phyloP scores from a whole-genome alignment of 768 basidiomycete genomes.

The Termitomyces sp. region DNA sequence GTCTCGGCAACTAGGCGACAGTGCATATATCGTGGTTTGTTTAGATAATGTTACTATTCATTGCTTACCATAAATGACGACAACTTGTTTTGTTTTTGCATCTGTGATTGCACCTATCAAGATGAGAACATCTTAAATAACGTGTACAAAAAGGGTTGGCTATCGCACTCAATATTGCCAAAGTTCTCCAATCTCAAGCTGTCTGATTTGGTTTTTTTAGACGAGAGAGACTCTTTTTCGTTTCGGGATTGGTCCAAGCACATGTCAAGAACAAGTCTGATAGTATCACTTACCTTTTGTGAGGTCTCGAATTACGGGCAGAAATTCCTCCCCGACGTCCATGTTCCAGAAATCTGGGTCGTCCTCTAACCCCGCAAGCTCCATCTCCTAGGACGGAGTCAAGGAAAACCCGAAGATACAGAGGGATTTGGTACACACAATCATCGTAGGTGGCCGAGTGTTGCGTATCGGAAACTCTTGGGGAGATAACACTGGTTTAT shows the following conservation, averaged over 20 bases:
- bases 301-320: slow-evolving; percentile 27
- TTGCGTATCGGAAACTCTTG: slow-evolving; percentile 60
- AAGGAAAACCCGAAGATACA: neutral
- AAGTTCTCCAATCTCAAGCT: slow-evolving; percentile 41
- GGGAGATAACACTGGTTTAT: slow-evolving; percentile 52
- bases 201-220: neutral
- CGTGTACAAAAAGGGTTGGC: neutral
- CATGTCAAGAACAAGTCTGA: neutral
- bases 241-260: neutral
- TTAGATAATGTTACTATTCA: neutral
- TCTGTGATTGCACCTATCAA: slow-evolving; percentile 64
- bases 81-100: slow-evolving; percentile 78
- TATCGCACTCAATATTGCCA: slow-evolving; percentile 58
- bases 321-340: slow-evolving; percentile 31
- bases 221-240: neutral
- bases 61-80: slow-evolving; percentile 66
- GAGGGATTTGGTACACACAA: slow-evolving; percentile 32
- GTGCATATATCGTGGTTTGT: neutral
- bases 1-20: slow-evolving; percentile 57
- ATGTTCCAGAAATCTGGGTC: slow-evolving; percentile 65
- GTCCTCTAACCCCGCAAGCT: slow-evolving; percentile 62
- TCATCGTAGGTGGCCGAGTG: slow-evolving; percentile 64
- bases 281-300: slow-evolving; percentile 22
- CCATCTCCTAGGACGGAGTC: slow-evolving; percentile 45
- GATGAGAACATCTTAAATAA: neutral